Evolutionary conservation across 352 stramenopile species (phyloP), one percentile per base, ranked within the genome.

Genomic region (Pythium rhizo-oryzae): DNA sequence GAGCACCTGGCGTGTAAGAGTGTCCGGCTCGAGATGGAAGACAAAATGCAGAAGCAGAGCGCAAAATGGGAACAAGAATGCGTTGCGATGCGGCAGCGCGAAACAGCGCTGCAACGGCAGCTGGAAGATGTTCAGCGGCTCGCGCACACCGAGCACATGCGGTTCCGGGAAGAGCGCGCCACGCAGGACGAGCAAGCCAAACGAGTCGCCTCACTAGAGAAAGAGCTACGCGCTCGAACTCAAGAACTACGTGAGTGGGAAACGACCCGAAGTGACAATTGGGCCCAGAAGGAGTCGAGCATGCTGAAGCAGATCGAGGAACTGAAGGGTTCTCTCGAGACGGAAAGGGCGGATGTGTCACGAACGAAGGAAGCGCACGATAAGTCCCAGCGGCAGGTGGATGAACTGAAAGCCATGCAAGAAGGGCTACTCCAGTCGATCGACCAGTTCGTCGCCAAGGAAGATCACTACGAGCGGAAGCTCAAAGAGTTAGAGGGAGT

Each of bases 381-480:
- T 0, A 58, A 69, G 18, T 50, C 60, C 8, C 68, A 69, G 12
- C 54, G 2, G 15, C 79, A 87, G 57, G 64, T 92, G 2, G 73
- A 90, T 7, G 86, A 92, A 53, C 65, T 92, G 18, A 88, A 90
- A 41, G 61, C 67, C 0, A 69, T 94, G 1, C 86, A 94, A 53
- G 86, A 94, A 39, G 83, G 89, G 28, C n/a, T 94, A 2, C 75
- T 94, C 6, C 49, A 71, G 8, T 85, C 79, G 0, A 76, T 93
- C 13, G 81, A 91, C 23, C 76, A 82, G 37, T 77, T 86, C 46
- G 67, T 81, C 21, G 53, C 65, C 4, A 80, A 84, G 44, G 69
- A 77, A 39, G 64, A 70, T 2, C 59, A 59, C 8, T 52, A 65
- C 35, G 52, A 75, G n/a, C 39, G 19, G 23, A 23, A 44, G 19